Percentiles rank a stretch among this genome's conserved stretches.
phyloP scores from a whole-genome alignment of 2,329 filamentous ascomycete species.

The Huntiella abstrusa region DNA sequence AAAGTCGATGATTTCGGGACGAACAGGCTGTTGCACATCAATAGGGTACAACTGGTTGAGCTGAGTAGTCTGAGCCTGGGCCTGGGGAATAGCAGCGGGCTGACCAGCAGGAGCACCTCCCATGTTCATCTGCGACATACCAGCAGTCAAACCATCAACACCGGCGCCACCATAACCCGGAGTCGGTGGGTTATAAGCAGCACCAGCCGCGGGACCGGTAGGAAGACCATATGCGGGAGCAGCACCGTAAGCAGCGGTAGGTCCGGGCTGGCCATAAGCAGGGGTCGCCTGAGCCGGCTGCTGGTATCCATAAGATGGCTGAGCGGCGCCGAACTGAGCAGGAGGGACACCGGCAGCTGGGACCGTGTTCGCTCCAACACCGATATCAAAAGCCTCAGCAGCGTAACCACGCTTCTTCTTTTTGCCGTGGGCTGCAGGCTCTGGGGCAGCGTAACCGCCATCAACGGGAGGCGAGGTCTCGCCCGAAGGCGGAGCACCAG shows the following conservation, averaged over 20 bases:
- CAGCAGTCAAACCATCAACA: conserved; percentile 58
- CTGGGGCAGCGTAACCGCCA: conserved; percentile 12
- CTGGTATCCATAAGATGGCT: conserved; percentile 33
- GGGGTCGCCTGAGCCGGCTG: conserved; percentile 32
- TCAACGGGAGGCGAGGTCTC: conserved; percentile 15
- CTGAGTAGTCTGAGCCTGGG: conserved; percentile 21
- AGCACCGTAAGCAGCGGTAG: conserved; percentile 21
- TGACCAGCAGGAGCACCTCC: conserved; percentile 29
- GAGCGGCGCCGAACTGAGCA: conserved; percentile 31
- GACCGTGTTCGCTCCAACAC: conserved; percentile 60
- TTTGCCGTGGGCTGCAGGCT: conserved; percentile 24
- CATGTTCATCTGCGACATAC: conserved; percentile 74
- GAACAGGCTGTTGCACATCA: conserved; percentile 81
- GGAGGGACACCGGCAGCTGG: conserved; percentile 22
- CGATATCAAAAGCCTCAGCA: conserved; percentile 85
- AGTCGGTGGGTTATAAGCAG: conserved; percentile 49
- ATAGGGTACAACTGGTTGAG: conserved; percentile 85
- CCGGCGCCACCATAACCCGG: conserved; percentile 40
- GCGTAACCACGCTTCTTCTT: conserved; percentile 95
- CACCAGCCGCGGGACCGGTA: conserved; percentile 20
- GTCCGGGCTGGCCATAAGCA: conserved; percentile 15
- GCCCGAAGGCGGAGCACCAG: conserved; percentile 15
- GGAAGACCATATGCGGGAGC: conserved; percentile 24
- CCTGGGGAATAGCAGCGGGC: conserved; percentile 23
- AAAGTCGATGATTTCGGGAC: conserved; percentile 77